A percentile compares a stretch with the other conserved stretches of the same genome.
These are phyloP conservation scores for Claviceps humidiphila DNA, from an alignment of 2,329 filamentous ascomycete genomes.

Conservation along the genomic window DNA sequence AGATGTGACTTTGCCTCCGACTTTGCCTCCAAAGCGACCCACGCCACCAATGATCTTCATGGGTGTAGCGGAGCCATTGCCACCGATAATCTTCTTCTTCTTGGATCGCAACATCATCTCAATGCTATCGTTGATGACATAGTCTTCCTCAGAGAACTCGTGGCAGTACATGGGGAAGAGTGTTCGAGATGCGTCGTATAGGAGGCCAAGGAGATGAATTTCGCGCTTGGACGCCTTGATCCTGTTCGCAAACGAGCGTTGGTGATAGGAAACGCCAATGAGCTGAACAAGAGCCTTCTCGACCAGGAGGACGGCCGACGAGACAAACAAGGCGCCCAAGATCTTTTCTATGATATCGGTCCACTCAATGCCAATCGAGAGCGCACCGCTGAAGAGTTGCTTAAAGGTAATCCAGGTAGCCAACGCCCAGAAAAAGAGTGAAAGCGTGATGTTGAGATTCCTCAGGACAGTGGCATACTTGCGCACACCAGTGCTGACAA, in stretches of 20 bases:
- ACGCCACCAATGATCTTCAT: conserved; percentile 67
- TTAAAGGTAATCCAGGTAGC: conserved; percentile 50
- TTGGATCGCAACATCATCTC: conserved; percentile 52
- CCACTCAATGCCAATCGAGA: conserved; percentile 32
- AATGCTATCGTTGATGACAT: conserved; percentile 76
- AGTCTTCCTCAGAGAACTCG: conserved; percentile 86
- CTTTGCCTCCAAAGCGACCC: conserved; percentile 77
- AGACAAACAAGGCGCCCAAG: conserved; percentile 53
- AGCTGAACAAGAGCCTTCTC: conserved; percentile 71
- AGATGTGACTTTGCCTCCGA: conserved; percentile 89
- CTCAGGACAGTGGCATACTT: conserved; percentile 56
- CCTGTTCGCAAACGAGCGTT: conserved; percentile 65
- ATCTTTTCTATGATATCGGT: conserved; percentile 48
- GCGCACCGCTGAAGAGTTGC: conserved; percentile 30
- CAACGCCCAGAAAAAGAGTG: conserved; percentile 56
- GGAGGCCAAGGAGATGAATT: conserved; percentile 63
- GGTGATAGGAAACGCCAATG: conserved; percentile 75
- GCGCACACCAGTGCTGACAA: conserved; percentile 54
- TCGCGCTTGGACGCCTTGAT: conserved; percentile 89
- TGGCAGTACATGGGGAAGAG: conserved; percentile 86
- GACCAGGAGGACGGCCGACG: conserved; percentile 56
- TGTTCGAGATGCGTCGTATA: conserved; percentile 80
- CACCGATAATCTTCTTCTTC: conserved; percentile 25
- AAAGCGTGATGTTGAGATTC: conserved; percentile 52
- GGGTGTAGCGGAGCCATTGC: conserved; percentile 54